Conservation (phyloP, 352 stramenopile genomes). For the Phytophthora multivora region DNA sequence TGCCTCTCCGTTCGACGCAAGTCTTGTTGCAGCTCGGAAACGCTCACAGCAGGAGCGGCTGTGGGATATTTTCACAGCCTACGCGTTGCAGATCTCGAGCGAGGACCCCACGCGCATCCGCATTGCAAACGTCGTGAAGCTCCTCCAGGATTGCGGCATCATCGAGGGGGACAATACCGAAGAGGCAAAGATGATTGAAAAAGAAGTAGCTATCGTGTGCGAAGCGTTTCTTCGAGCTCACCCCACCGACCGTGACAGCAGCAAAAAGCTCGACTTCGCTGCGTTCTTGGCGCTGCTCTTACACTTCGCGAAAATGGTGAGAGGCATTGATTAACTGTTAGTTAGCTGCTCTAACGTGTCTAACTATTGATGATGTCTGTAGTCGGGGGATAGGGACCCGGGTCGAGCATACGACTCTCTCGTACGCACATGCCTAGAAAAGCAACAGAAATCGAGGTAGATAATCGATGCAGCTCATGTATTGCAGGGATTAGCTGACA, state of each 20-base stretch:
- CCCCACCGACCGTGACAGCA: slow-evolving; percentile 58
- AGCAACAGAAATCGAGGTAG: slow-evolving; percentile 62
- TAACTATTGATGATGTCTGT: neutral
- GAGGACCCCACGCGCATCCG: slow-evolving; percentile 80
- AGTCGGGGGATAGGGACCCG: slow-evolving; percentile 63
- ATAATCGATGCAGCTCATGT: neutral
- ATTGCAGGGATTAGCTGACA: neutral
- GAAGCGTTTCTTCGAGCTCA: slow-evolving; percentile 69
- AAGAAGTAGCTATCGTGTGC: slow-evolving; percentile 77
- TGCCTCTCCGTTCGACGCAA: slow-evolving; percentile 70
- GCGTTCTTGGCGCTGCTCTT: slow-evolving; percentile 68
- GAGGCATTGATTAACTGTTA: neutral
- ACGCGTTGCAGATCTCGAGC: slow-evolving; percentile 74
- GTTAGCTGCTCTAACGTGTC: neutral
- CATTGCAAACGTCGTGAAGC: slow-evolving; percentile 65
- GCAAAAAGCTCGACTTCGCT: slow-evolving; percentile 75
- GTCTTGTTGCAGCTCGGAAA: slow-evolving; percentile 53
- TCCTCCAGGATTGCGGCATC: slow-evolving; percentile 79
- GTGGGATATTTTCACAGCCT: slow-evolving; percentile 82
- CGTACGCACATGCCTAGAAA: slow-evolving; percentile 68
- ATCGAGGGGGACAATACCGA: slow-evolving; percentile 59
- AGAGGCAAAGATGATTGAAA: slow-evolving; percentile 70
- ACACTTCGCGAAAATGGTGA: slow-evolving; percentile 75
- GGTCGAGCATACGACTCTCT: slow-evolving; percentile 66
- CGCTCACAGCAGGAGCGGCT: slow-evolving; percentile 71